A percentile compares a stretch with the other conserved stretches of the same genome.
Evolutionary conservation across 371 early-diverging fungal genomes (phyloP).

Genomic region (Mucor racemosus): DNA sequence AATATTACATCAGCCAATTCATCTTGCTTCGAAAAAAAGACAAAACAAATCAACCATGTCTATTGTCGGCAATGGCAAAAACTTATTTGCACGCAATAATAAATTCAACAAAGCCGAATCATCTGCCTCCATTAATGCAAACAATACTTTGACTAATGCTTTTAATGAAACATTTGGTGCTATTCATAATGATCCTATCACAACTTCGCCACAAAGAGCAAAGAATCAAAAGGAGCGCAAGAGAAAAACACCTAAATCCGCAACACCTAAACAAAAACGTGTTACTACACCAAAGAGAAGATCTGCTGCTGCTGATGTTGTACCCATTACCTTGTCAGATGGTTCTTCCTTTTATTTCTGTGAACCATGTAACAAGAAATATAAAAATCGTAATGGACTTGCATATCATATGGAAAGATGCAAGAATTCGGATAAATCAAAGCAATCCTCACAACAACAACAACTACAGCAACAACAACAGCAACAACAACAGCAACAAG

Average conservation of each 20-base stretch:
- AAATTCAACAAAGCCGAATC: neutral
- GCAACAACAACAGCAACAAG: neutral
- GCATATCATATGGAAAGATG: slow-evolving; percentile 52
- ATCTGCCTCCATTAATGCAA: neutral
- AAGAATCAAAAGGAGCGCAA: neutral
- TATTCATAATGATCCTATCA: neutral
- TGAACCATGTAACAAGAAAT: slow-evolving; percentile 53
- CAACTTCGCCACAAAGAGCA: slow-evolving; percentile 9
- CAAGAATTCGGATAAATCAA: slow-evolving; percentile 18
- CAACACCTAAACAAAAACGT: neutral
- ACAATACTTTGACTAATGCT: neutral
- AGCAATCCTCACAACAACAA: slow-evolving; percentile 9
- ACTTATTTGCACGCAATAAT: slow-evolving; percentile 12
- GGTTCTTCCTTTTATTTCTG: slow-evolving; percentile 44
- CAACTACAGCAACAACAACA: slow-evolving; percentile 9
- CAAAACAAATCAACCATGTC: slow-evolving; percentile 15
- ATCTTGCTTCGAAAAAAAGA: neutral
- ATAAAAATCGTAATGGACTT: slow-evolving; percentile 48
- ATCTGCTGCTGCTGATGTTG: slow-evolving; percentile 21
- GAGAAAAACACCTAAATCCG: slow-evolving; percentile 13
- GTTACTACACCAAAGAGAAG: slow-evolving; percentile 19
- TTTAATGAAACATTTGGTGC: neutral
- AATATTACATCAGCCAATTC: neutral
- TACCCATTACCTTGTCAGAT: slow-evolving; percentile 33
- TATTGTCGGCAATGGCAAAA: slow-evolving; percentile 28